These are phyloP conservation scores for Alternaria panax DNA, from an alignment of 2,329 filamentous ascomycete genomes.

Conservation along the genomic window DNA sequence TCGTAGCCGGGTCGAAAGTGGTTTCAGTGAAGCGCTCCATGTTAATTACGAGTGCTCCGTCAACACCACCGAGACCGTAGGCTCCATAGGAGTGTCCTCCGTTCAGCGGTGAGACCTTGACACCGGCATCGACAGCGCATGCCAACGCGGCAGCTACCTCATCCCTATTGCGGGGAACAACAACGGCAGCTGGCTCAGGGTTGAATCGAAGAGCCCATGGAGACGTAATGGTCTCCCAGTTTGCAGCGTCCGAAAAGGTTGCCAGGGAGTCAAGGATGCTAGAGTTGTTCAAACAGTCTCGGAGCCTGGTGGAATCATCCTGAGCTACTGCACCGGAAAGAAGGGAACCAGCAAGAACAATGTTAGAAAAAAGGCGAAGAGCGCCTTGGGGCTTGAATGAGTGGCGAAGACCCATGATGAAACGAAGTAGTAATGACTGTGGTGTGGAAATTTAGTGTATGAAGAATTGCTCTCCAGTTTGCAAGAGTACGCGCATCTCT, in stretches of 20 bases:
- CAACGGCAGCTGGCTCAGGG: conserved; percentile 23
- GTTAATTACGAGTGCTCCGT: conserved; percentile 22
- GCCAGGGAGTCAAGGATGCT: neutral
- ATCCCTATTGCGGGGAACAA: conserved; percentile 10
- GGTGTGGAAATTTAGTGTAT: neutral
- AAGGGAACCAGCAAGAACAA: conserved; percentile 4
- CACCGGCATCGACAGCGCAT: conserved; percentile 20
- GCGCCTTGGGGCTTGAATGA: neutral
- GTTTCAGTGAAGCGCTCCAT: conserved; percentile 22
- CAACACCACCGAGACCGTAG: conserved; percentile 22
- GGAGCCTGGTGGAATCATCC: conserved; percentile 11
- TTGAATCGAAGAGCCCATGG: conserved; percentile 23
- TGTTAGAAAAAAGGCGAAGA: conserved; percentile 3
- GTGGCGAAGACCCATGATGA: neutral
- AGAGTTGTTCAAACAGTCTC: conserved; percentile 13
- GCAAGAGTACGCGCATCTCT: neutral
- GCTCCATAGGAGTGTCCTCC: conserved; percentile 26
- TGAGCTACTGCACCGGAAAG: conserved; percentile 8
- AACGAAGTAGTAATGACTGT: neutral
- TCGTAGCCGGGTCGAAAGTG: conserved; percentile 15
- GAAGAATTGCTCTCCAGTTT: neutral
- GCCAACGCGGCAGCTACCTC: conserved; percentile 20
- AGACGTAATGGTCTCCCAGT: conserved; percentile 16
- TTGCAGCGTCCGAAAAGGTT: conserved; percentile 9
- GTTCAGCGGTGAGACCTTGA: conserved; percentile 22